Evolutionary conservation across 2,329 filamentous ascomycete species (phyloP), one percentile per base, ranked within the genome.

Genomic region (Whalleya microplaca): DNA sequence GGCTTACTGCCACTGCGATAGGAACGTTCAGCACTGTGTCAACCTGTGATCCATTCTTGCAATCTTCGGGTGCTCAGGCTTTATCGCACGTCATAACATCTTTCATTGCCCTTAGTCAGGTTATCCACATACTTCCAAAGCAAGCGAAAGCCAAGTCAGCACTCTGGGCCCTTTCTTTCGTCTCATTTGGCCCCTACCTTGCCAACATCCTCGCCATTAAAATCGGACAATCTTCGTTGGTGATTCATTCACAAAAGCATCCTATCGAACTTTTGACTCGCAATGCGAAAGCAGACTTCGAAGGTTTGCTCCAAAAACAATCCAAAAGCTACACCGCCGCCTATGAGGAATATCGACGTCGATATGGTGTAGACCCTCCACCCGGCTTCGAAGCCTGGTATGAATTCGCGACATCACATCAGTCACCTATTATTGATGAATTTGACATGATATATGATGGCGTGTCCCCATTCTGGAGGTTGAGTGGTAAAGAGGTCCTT

Each of bases 371-470:
- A 1, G 69, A 76, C 0, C 80, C 80, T 0, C 81, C 80, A 0
- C 66, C 69, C 0, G 80, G 81, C 0, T 83, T 83, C 27, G 66
- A 76, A 1, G 66, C 58, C 2, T 83, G 80, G 81, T 78, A 73
- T 20, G 60, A 72, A 1, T 81, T 73, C 46, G 79, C 80, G 0
- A 48, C 63, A 1, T 59, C 61, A 0, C 66, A 78, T 1, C 29
- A 74, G 2, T 80, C 79, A 0, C 70, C 71, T 0, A 72, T 82
- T n/a, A 80, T 83, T 29, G 80, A 83, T 54, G 76, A 82, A 2
- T 83, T 79, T 23, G 77, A 83, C 41, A 69, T 64, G 0, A 78
- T 83, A 2, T 66, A 74, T 41, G 55, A 76, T 0, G 57, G 67
- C 0, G 60, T 83, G 1, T 64, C 67, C 0, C 80, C 78, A 0